These are phyloP conservation scores for Eleusine indica DNA, from an alignment of 176 grass and related monocot species.

Conservation along the genomic window DNA sequence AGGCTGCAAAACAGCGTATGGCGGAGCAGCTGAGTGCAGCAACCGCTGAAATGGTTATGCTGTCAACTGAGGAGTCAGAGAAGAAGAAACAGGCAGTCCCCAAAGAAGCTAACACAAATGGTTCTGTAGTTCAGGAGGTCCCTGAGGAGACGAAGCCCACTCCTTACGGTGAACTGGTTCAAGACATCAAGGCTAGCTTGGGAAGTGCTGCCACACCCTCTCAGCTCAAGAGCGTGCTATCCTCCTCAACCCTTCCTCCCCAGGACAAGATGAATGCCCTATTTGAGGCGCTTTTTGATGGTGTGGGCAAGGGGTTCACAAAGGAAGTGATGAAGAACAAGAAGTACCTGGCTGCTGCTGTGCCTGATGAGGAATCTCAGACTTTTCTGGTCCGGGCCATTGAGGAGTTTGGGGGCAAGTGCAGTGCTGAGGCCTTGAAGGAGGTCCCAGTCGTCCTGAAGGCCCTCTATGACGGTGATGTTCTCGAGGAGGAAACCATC, in stretches of 20 bases:
- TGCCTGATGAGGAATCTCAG: conserved; percentile 57
- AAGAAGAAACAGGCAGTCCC: neutral
- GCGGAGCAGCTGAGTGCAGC: conserved; percentile 77
- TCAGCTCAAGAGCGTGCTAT: conserved; percentile 56
- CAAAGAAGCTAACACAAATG: conserved; percentile 10
- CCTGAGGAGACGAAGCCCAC: neutral
- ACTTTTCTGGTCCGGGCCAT: conserved; percentile 54
- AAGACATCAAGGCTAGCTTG: conserved; percentile 58
- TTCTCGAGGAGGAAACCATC: conserved; percentile 77
- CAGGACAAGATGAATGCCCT: conserved; percentile 70
- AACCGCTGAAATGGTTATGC: conserved; percentile 90
- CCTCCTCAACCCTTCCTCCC: conserved; percentile 32
- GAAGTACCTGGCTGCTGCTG: conserved; percentile 54
- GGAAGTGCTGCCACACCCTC: conserved; percentile 44
- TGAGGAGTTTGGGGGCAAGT: conserved; percentile 50
- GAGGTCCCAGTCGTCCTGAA: conserved; percentile 73
- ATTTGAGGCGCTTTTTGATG: conserved; percentile 64
- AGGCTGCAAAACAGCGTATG: conserved; percentile 75
- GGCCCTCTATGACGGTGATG: conserved; percentile 65
- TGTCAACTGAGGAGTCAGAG: conserved; percentile 50
- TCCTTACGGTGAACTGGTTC: conserved; percentile 43
- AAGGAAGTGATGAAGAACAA: conserved; percentile 80
- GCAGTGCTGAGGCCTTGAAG: conserved; percentile 65
- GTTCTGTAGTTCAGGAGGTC: neutral
- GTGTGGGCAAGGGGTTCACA: conserved; percentile 64